Evolutionary conservation across 2,329 filamentous ascomycete genomes (phyloP).

Genomic region (Blastomyces percursus): DNA sequence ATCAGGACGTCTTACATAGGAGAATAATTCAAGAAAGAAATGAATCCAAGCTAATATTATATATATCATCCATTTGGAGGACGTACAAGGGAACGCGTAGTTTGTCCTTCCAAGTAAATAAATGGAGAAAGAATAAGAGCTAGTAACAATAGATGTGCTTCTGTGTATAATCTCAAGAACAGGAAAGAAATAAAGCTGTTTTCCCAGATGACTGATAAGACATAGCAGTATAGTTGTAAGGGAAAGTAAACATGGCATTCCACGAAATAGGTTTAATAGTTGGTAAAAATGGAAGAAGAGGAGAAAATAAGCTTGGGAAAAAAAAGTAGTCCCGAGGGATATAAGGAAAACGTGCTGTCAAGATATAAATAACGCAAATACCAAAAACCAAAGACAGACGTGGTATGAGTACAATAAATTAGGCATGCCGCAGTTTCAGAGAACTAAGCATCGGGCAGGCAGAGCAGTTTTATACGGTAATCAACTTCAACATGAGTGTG

Average conservation of each 20-base stretch:
- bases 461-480: not conserved
- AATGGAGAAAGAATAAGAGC: not conserved
- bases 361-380: not conserved
- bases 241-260: not conserved
- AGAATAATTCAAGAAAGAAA: too few species aligned
- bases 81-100: too few species aligned
- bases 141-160: not conserved
- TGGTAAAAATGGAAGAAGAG: not conserved
- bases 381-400: not conserved
- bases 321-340: not conserved
- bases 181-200: not conserved
- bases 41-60: not conserved
- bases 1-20: too few species aligned
- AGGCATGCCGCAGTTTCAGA: constrained; percentile 6
- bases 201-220: not conserved
- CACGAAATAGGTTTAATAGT: not conserved
- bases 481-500: not conserved
- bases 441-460: constrained; percentile 3
- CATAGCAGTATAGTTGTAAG: not conserved
- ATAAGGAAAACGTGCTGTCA: not conserved
- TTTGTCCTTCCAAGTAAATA: not conserved
- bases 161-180: not conserved
- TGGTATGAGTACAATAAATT: constrained; percentile 16
- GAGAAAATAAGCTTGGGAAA: not conserved
- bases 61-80: too few species aligned